phyloP scores from a whole-genome alignment of 2,329 filamentous ascomycete species.

The Clonostachys sp. region DNA sequence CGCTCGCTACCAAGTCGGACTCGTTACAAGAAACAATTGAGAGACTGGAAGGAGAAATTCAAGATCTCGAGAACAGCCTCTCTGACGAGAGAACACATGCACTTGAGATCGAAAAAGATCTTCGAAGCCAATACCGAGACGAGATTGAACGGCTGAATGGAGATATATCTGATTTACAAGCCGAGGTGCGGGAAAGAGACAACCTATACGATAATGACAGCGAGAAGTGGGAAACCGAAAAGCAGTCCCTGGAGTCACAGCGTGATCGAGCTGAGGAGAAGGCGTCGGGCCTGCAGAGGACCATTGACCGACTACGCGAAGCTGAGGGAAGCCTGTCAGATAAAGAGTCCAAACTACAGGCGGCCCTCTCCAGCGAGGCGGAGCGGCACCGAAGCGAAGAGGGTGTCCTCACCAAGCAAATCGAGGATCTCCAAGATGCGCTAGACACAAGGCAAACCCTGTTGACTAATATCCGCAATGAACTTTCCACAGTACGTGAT shows the following conservation, averaged over 20 bases:
- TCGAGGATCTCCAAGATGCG: constrained; percentile 69
- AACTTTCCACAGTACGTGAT: constrained; percentile 62
- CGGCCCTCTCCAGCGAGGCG: constrained; percentile 65
- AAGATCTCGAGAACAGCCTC: constrained; percentile 42
- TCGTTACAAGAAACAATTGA: constrained; percentile 62
- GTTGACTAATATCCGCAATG: constrained; percentile 60
- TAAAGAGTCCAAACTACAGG: constrained; percentile 64
- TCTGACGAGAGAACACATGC: constrained; percentile 52
- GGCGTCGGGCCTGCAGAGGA: constrained; percentile 62
- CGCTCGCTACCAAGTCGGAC: constrained; percentile 60
- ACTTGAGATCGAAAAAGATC: constrained; percentile 54
- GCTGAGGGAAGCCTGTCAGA: constrained; percentile 62
- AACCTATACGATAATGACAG: constrained; percentile 66
- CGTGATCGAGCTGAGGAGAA: constrained; percentile 64
- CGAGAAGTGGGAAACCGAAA: constrained; percentile 69
- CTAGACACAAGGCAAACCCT: constrained; percentile 62
- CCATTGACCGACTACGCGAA: constrained; percentile 66
- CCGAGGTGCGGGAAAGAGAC: constrained; percentile 64
- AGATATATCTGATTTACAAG: constrained; percentile 59
- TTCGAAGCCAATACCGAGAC: constrained; percentile 37
- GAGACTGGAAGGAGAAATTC: constrained; percentile 37
- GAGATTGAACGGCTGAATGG: constrained; percentile 47
- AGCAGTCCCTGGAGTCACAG: constrained; percentile 60
- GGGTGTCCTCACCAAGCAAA: constrained; percentile 63
- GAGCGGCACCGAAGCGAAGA: constrained; percentile 71